Conservation (phyloP, 805 yeast genomes). For the Lachancea nothofagi region DNA sequence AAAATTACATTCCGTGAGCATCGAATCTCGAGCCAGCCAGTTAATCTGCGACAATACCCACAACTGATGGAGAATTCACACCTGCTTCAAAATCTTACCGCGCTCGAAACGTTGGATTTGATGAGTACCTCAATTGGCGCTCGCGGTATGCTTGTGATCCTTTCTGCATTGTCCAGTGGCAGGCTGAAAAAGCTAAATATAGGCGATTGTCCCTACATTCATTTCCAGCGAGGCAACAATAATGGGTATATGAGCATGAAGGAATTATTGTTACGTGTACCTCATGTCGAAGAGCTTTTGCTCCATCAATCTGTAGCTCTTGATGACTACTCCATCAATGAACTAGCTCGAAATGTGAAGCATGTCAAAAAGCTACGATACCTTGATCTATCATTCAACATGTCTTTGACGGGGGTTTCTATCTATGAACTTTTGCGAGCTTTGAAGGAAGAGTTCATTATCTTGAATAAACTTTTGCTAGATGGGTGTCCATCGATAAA, state of each 20-base stretch:
- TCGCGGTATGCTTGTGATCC: constrained; percentile 17
- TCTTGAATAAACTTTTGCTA: constrained; percentile 20
- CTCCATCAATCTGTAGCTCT: constrained; percentile 26
- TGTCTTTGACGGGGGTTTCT: constrained; percentile 29
- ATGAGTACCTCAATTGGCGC: constrained; percentile 31
- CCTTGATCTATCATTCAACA: constrained; percentile 30
- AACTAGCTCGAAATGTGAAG: constrained; percentile 14
- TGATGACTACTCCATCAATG: constrained; percentile 17
- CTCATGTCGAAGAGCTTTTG: constrained; percentile 20
- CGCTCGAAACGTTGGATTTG: constrained; percentile 21
- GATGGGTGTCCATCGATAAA: constrained; percentile 29
- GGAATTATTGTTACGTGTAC: constrained; percentile 12
- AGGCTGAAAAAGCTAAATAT: constrained; percentile 20
- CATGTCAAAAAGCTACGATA: constrained; percentile 15
- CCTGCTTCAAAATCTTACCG: constrained; percentile 15
- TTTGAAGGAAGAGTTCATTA: constrained; percentile 14
- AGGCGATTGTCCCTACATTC: constrained; percentile 21
- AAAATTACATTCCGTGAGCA: constrained; percentile 29
- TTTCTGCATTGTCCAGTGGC: constrained; percentile 12
- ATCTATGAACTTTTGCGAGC: constrained; percentile 24
- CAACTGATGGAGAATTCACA: constrained; percentile 12
- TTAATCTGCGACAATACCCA: constrained; percentile 7
- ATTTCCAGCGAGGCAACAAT: constrained; percentile 8
- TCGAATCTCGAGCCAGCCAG: constrained; percentile 2
- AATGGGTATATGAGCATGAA: constrained; percentile 14